Percentiles rank a stretch among this genome's conserved stretches.
phyloP scores from a whole-genome alignment of 805 yeast species.

The Teunomyces aglyptinius region DNA sequence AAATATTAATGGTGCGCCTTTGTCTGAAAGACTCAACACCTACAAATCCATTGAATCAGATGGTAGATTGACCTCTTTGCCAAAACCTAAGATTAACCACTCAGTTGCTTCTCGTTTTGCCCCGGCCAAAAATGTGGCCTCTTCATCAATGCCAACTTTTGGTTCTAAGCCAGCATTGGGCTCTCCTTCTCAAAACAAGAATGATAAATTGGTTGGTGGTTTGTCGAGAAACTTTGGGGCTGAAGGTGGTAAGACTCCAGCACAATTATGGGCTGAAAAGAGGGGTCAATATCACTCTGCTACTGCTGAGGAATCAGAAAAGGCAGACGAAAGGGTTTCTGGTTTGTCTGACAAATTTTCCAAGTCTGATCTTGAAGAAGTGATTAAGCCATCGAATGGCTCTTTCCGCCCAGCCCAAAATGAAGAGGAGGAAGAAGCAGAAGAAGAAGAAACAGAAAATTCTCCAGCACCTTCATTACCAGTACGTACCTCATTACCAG shows the following conservation, averaged over 20 bases:
- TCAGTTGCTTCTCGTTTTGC: conserved; percentile 50
- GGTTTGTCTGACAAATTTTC: neutral
- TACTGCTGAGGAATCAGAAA: conserved; percentile 16
- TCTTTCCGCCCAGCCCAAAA: conserved; percentile 18
- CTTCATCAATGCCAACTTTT: conserved; percentile 21
- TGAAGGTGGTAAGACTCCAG: conserved; percentile 84
- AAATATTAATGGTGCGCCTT: conserved; percentile 19
- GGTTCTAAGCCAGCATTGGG: conserved; percentile 41
- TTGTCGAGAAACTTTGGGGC: conserved; percentile 60
- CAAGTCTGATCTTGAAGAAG: conserved; percentile 5
- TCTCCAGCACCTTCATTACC: too few species aligned
- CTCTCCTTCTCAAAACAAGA: conserved; percentile 15
- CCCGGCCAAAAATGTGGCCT: conserved; percentile 29
- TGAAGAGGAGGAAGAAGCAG: conserved; percentile 21
- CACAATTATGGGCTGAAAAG: conserved; percentile 93
- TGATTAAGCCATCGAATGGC: conserved; percentile 8
- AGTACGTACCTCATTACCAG: conserved; percentile 14
- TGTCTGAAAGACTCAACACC: conserved; percentile 45
- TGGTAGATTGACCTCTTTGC: conserved; percentile 58
- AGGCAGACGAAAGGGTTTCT: conserved; percentile 13
- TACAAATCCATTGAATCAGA: conserved; percentile 37
- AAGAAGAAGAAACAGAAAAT: too few species aligned
- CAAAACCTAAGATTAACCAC: conserved; percentile 57
- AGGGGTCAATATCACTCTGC: conserved; percentile 62
- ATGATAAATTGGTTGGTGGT: conserved; percentile 54